These are phyloP conservation scores for Schizopora paradoxa DNA, from an alignment of 1,284 basidiomycete species.

Conservation along the genomic window DNA sequence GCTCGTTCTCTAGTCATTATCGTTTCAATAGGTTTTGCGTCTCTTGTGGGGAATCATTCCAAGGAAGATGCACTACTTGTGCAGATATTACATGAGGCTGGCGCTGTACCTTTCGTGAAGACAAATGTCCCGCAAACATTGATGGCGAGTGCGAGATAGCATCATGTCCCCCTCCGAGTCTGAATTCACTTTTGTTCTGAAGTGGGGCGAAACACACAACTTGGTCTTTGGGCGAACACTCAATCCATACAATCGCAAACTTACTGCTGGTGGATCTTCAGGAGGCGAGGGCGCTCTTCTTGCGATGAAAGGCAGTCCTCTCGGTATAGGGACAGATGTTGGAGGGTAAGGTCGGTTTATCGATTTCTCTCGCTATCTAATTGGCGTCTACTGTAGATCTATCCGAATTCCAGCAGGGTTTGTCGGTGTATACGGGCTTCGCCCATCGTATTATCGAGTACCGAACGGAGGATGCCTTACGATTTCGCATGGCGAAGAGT, in stretches of 20 bases:
- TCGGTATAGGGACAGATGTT: slow-evolving; percentile 67
- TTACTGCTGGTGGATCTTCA: slow-evolving; percentile 52
- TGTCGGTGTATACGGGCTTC: slow-evolving; percentile 62
- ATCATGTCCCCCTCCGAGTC: slow-evolving; percentile 8
- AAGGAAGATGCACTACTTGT: slow-evolving; percentile 51
- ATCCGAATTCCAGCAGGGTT: slow-evolving; percentile 65
- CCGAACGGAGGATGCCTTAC: slow-evolving; percentile 63
- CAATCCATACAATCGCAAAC: slow-evolving; percentile 52
- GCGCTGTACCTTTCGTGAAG: slow-evolving; percentile 63
- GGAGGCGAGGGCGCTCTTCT: slow-evolving; percentile 58
- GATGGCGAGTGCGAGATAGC: slow-evolving; percentile 34
- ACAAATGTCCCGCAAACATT: slow-evolving; percentile 69
- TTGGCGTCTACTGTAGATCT: slow-evolving; percentile 34
- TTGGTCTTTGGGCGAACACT: slow-evolving; percentile 62
- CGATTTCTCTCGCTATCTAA: not conserved
- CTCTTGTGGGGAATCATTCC: slow-evolving; percentile 53
- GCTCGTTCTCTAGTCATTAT: slow-evolving; percentile 25
- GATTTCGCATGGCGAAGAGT: slow-evolving; percentile 64
- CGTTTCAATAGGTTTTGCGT: slow-evolving; percentile 50
- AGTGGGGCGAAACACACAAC: slow-evolving; percentile 62
- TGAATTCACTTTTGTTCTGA: not conserved
- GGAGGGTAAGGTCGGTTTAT: slow-evolving; percentile 43
- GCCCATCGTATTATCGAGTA: slow-evolving; percentile 64
- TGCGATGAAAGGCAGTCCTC: slow-evolving; percentile 47
- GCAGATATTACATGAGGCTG: slow-evolving; percentile 52